Conservation (phyloP, 2,329 filamentous ascomycete species). For the Sporothrix variecibatus region DNA sequence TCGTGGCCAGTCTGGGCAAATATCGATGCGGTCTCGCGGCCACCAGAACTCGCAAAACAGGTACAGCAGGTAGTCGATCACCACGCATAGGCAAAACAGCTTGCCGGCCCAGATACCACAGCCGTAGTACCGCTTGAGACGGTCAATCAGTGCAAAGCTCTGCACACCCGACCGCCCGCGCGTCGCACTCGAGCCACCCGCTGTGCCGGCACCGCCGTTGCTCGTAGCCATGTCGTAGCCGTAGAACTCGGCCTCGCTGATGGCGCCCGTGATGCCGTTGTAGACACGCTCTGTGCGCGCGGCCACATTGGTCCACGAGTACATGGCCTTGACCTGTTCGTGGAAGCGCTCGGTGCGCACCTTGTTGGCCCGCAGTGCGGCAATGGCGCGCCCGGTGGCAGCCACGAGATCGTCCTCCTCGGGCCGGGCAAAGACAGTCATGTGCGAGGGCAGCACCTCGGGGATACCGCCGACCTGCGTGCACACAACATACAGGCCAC, state of each 20-base stretch:
- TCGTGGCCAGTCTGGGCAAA: slow-evolving; percentile 87
- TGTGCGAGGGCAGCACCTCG: slow-evolving; percentile 90
- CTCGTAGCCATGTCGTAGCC: slow-evolving; percentile 64
- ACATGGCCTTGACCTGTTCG: slow-evolving; percentile 97
- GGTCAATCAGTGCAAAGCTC: slow-evolving; percentile 90
- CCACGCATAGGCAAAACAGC: slow-evolving; percentile 89
- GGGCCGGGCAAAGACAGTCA: slow-evolving; percentile 96
- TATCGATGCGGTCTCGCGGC: slow-evolving; percentile 82
- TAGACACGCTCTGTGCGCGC: slow-evolving; percentile 93
- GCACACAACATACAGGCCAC: slow-evolving; percentile 93
- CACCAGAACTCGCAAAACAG: slow-evolving; percentile 85
- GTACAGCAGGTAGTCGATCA: slow-evolving; percentile 91
- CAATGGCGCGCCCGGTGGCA: slow-evolving; percentile 87
- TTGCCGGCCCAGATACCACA: slow-evolving; percentile 99
- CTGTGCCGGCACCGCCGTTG: slow-evolving; percentile 4
- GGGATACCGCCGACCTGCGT: slow-evolving; percentile 96
- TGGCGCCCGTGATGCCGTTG: slow-evolving; percentile 84
- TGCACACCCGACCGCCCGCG: slow-evolving; percentile 69
- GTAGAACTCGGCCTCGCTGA: slow-evolving; percentile 85
- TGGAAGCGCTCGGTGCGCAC: slow-evolving; percentile 93
- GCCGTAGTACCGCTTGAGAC: slow-evolving; percentile 93
- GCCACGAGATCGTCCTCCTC: slow-evolving; percentile 93
- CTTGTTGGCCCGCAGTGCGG: slow-evolving; percentile 78
- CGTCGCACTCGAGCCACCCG: slow-evolving; percentile 65
- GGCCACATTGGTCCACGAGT: slow-evolving; percentile 96